Base-by-base conservation (phyloP, 2,329 filamentous ascomycete species). In the Neocucurbitaria cava region DNA sequence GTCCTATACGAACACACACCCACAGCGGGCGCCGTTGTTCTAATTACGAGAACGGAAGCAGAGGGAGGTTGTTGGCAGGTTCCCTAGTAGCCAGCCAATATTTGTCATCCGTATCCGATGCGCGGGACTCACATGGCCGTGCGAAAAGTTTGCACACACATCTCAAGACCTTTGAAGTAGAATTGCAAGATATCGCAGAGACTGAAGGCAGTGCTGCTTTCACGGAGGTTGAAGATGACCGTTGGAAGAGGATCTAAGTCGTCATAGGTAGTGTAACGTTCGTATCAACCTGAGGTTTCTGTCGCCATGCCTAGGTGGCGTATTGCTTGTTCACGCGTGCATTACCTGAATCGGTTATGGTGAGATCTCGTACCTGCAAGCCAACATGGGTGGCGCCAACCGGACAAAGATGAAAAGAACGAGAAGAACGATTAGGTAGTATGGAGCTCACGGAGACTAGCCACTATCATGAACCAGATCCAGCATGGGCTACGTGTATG, bases 361-460 rank as follows among this genome's bases (percentile, higher is more conserved):
- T 30, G 26, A 13, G 35, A 58, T 56, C 40, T 58, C 50, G 60
- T 66, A 47, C 56, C 56, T 64, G 66, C 64, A 62, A 35, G 62
- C 65, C 57, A 68, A 61, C 56, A 68, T 56, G 47, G 46, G 59
- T 62, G 61, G 59, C 61, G 64, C 49, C 49, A 30, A 28, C 17
- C 31, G 45, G 49, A 38, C 31, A 52, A 49, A 26, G 49, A 41
- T 53, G 21, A 57, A 51, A n/a, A 55, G 53, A 48, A 49, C 49
- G 46, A 54, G n/a, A 43, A 42, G 54, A 43, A 59, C 47, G 49
- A 60, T 41, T 10, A 31, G 39, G 42, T 46, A n/a, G n/a, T n/a
- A n/a, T 43, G 45, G 53, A 49, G 11, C 30, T 44, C 39, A 38
- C 53, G 42, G 49, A 60, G 38, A 33, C 15, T 41, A 40, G 35